Evolutionary conservation across 2,329 filamentous ascomycete species (phyloP).

Genomic region (Alternaria incomplexa): DNA sequence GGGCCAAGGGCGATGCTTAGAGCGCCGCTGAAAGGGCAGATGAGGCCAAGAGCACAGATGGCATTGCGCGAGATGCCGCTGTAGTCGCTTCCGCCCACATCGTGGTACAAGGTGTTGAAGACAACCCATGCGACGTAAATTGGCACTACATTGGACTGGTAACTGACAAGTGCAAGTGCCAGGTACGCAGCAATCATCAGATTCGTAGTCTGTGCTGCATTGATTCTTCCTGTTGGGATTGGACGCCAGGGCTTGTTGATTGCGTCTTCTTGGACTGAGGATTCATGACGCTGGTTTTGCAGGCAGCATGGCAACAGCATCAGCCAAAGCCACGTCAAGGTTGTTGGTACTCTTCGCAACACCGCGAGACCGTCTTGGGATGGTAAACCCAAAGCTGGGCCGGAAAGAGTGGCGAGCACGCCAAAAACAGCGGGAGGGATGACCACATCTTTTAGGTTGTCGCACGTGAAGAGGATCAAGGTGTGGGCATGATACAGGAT

Average conservation of each 20-base stretch:
- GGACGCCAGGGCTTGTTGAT: slow-evolving; percentile 53
- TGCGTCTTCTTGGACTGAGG: slow-evolving; percentile 46
- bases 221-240: slow-evolving; percentile 34
- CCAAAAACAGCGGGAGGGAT: slow-evolving; percentile 19
- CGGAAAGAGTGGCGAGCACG: slow-evolving; percentile 14
- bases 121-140: slow-evolving; percentile 22
- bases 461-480: slow-evolving; percentile 8
- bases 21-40: slow-evolving; percentile 36
- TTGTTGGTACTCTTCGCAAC: slow-evolving; percentile 2
- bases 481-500: slow-evolving; percentile 4
- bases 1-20: slow-evolving; percentile 29
- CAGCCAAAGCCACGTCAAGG: slow-evolving; percentile 39
- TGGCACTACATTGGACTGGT: slow-evolving; percentile 3
- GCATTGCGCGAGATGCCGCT: slow-evolving; percentile 36
- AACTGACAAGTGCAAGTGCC: slow-evolving; percentile 4
- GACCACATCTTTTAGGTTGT: slow-evolving; percentile 14
- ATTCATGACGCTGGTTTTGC: slow-evolving; percentile 47
- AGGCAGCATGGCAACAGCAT: slow-evolving; percentile 49
- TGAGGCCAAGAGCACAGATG: slow-evolving; percentile 39
- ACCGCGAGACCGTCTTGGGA: slow-evolving; percentile 1
- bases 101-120: slow-evolving; percentile 40
- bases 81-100: slow-evolving; percentile 34
- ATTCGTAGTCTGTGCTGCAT: slow-evolving; percentile 14
- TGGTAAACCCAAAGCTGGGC: slow-evolving; percentile 11
- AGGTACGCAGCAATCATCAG: slow-evolving; percentile 13